These are phyloP conservation scores for Tuber umbilicatum DNA, from an alignment of 495 filamentous ascomycete species.

Conservation along the genomic window DNA sequence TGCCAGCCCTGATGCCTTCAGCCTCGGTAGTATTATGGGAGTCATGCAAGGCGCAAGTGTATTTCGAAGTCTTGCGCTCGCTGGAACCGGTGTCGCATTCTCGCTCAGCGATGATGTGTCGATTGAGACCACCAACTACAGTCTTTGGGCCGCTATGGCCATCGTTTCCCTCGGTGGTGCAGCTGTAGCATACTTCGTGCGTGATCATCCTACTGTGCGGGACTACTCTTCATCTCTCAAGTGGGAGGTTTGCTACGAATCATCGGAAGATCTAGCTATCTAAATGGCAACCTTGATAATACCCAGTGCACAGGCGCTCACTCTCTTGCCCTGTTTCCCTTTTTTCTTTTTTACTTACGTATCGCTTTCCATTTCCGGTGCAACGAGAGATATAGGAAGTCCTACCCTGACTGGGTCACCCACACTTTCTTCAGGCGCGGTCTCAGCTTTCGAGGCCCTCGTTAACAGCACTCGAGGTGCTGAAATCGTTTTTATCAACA, in stretches of 20 bases:
- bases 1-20: conserved; percentile 47
- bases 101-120: conserved; percentile 44
- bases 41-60: conserved; percentile 45
- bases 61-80: conserved; percentile 47
- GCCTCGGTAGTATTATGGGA: conserved; percentile 47
- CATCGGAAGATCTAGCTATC: conserved; percentile 32
- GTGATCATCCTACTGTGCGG: conserved; percentile 46
- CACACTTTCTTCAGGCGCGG: background rate
- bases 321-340: background rate
- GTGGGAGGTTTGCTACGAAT: conserved; percentile 49
- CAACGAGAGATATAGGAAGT: background rate
- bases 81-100: conserved; percentile 46
- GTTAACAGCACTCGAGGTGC: background rate
- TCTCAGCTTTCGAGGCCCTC: background rate
- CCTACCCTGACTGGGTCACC: background rate
- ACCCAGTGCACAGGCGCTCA: background rate
- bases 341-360: background rate
- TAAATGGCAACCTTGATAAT: background rate
- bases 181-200: conserved; percentile 45
- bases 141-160: conserved; percentile 44
- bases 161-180: conserved; percentile 44
- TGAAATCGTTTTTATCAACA: background rate
- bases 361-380: background rate
- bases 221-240: conserved; percentile 44
- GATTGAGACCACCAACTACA: conserved; percentile 43